phyloP scores from a whole-genome alignment of 2,329 filamentous ascomycete genomes.

The Apiospora marii region DNA sequence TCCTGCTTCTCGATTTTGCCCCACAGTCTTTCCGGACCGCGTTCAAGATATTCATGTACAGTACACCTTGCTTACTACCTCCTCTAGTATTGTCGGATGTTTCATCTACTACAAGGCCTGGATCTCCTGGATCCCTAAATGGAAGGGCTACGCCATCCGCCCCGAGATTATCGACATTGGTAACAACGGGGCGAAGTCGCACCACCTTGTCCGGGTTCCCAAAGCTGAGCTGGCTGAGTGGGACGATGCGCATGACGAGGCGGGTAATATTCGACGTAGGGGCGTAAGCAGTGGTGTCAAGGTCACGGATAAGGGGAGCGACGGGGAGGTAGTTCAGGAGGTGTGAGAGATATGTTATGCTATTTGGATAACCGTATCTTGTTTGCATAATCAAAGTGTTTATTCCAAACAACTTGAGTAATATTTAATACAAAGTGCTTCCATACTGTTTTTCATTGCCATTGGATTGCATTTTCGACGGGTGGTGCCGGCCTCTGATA shows the following conservation, averaged over 20 bases:
- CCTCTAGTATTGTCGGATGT: slow-evolving; percentile 55
- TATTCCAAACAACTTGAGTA: no score
- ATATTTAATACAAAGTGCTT: no score
- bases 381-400: no score
- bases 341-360: neutral
- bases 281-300: neutral
- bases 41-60: neutral
- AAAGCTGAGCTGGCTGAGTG: slow-evolving; percentile 58
- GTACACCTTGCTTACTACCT: neutral
- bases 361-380: neutral
- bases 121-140: slow-evolving; percentile 63
- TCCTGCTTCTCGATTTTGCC: neutral
- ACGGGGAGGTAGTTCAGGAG: neutral
- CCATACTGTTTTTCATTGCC: no score
- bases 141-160: slow-evolving; percentile 61
- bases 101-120: slow-evolving; percentile 65
- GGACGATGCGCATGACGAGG: slow-evolving; percentile 66
- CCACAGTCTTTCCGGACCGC: neutral
- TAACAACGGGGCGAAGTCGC: slow-evolving; percentile 51
- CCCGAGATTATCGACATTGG: slow-evolving; percentile 62
- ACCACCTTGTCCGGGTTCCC: slow-evolving; percentile 62
- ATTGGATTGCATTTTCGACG: no score
- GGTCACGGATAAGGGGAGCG: neutral
- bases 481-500: no score
- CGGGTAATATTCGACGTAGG: slow-evolving; percentile 40